phyloP scores from a whole-genome alignment of 306 rosid species.

The Mimosa bimucronata region DNA sequence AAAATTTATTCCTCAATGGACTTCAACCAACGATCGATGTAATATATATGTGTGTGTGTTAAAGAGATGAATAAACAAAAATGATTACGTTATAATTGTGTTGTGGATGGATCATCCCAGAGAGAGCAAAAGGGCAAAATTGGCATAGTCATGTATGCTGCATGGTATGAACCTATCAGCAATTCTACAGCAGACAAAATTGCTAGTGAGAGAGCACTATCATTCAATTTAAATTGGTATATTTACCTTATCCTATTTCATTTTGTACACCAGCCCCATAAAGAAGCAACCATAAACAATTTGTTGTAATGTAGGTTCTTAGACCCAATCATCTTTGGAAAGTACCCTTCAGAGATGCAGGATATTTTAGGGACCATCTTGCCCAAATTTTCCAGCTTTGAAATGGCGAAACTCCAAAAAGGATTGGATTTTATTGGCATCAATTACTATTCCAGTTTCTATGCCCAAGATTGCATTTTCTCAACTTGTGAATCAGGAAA shows the following conservation, averaged over 20 bases:
- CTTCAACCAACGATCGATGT: no score
- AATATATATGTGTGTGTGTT: neutral
- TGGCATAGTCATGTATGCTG: conserved; percentile 39
- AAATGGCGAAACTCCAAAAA: conserved; percentile 40
- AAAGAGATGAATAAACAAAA: neutral
- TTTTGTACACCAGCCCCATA: neutral
- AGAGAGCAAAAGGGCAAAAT: conserved; percentile 51
- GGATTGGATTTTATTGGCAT: conserved; percentile 76
- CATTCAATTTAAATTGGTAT: conserved; percentile 58
- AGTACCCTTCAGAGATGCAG: conserved; percentile 66
- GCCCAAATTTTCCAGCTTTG: conserved; percentile 48
- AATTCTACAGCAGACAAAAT: conserved; percentile 53
- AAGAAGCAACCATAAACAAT: neutral
- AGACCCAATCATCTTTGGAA: conserved; percentile 64
- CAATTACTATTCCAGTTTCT: conserved; percentile 66
- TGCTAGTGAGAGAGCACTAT: conserved; percentile 60
- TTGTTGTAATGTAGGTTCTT: conserved; percentile 56
- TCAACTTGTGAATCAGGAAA: conserved; percentile 57
- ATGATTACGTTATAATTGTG: neutral
- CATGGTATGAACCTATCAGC: conserved; percentile 63
- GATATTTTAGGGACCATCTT: conserved; percentile 55
- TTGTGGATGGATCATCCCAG: conserved; percentile 42
- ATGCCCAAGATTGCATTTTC: conserved; percentile 62
- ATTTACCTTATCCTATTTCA: neutral
- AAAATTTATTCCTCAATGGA: no score